These are phyloP conservation scores for Kwoniella europaea DNA, from an alignment of 768 basidiomycete genomes.

Conservation along the genomic window DNA sequence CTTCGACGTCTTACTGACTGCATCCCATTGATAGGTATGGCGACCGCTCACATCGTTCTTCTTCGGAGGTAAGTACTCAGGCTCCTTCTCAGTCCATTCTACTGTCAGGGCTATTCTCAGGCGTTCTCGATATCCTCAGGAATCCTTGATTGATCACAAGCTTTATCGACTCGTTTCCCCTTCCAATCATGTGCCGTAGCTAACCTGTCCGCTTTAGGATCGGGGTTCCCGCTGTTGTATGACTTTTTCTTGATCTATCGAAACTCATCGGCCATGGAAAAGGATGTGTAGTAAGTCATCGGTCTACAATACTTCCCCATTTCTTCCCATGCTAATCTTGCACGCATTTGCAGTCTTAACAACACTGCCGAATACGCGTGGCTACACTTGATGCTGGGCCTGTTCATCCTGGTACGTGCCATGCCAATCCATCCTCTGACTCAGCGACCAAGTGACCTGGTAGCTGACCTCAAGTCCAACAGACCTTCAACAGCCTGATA, in stretches of 20 bases:
- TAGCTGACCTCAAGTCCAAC: background rate
- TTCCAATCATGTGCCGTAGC: background rate
- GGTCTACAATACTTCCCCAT: background rate
- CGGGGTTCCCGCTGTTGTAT: conserved; percentile 54
- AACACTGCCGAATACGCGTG: conserved; percentile 56
- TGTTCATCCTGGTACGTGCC: conserved; percentile 45
- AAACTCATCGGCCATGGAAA: conserved; percentile 52
- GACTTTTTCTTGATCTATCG: conserved; percentile 58
- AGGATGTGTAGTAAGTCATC: conserved; percentile 46
- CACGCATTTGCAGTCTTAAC: conserved; percentile 26
- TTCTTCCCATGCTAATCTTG: background rate
- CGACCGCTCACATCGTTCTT: conserved; percentile 54
- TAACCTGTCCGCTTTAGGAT: conserved; percentile 20
- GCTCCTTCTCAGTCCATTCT: background rate
- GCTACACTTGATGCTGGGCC: conserved; percentile 50
- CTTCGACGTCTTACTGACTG: background rate
- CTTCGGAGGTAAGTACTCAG: conserved; percentile 46
- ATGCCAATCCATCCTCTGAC: background rate
- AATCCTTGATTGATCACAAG: no score
- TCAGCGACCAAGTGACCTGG: background rate
- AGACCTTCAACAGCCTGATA: conserved; percentile 51
- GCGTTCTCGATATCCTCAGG: background rate
- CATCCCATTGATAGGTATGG: conserved; percentile 42
- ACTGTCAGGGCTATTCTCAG: background rate
- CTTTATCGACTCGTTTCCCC: no score